Evolutionary conservation across 495 filamentous ascomycete species (phyloP).

Genomic region (Penicillium ucsense): DNA sequence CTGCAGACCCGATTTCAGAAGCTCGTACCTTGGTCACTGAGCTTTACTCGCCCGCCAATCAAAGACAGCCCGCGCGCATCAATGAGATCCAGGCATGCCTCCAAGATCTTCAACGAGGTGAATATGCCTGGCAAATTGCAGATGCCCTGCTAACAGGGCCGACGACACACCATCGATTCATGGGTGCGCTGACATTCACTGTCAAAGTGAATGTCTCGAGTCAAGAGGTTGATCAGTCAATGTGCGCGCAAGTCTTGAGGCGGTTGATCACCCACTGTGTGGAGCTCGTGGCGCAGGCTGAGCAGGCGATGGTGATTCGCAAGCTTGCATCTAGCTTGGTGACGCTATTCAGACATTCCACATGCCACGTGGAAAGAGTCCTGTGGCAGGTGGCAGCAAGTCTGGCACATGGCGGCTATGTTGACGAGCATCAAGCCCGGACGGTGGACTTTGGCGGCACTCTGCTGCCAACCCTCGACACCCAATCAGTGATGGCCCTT

Average conservation of each 20-base stretch:
- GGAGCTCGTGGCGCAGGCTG: conserved; percentile 44
- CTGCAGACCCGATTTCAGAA: conserved; percentile 9
- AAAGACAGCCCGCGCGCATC: conserved; percentile 42
- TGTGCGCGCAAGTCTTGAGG: conserved; percentile 53
- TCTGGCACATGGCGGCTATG: conserved; percentile 43
- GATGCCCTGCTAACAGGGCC: conserved; percentile 57
- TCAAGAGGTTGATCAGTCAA: conserved; percentile 47
- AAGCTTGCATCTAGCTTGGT: conserved; percentile 81
- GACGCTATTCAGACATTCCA: conserved; percentile 67
- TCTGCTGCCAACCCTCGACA: conserved; percentile 41
- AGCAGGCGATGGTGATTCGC: conserved; percentile 56
- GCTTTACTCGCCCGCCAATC: conserved; percentile 61
- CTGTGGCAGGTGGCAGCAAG: conserved; percentile 57
- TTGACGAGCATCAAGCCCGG: conserved; percentile 39
- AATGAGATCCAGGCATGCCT: conserved; percentile 65
- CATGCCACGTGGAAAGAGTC: conserved; percentile 56
- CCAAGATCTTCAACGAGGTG: conserved; percentile 62
- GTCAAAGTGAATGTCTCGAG: conserved; percentile 67
- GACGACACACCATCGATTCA: conserved; percentile 68
- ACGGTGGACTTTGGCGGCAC: conserved; percentile 36
- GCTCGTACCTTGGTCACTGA: conserved; percentile 28
- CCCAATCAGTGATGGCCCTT: conserved; percentile 45
- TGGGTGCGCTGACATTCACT: conserved; percentile 86
- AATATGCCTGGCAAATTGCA: conserved; percentile 78
- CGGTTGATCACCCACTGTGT: conserved; percentile 62